Percentiles rank a stretch among this genome's conserved stretches.
Evolutionary conservation across 768 basidiomycete species (phyloP).

Genomic region (Calvatia gigantea): DNA sequence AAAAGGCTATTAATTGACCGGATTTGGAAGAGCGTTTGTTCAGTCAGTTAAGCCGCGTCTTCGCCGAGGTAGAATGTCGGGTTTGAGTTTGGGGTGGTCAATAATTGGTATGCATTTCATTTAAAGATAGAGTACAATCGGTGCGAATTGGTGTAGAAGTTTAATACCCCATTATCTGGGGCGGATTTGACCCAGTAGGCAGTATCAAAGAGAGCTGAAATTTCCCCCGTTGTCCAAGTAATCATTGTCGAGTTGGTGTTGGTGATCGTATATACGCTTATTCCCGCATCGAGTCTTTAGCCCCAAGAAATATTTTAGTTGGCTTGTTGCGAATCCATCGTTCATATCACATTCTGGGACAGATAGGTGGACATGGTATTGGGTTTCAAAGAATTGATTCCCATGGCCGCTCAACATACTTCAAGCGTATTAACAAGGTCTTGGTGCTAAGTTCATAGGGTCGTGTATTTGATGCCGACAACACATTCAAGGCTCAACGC

Average conservation of each 20-base stretch:
- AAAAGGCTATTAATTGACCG: slow-evolving; percentile 11
- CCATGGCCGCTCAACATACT: no score
- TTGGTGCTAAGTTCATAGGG: no score
- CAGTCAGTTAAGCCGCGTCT: slow-evolving; percentile 2
- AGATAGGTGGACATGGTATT: no score
- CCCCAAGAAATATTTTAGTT: no score
- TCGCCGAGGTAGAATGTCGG: slow-evolving; percentile 1
- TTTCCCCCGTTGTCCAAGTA: not conserved
- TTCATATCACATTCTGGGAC: no score
- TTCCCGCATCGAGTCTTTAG: no score
- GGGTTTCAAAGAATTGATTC: no score
- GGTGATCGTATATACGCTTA: no score
- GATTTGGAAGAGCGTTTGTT: slow-evolving; percentile 8
- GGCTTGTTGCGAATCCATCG: no score
- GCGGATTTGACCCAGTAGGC: not conserved
- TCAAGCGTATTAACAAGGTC: no score
- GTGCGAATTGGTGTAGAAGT: not conserved
- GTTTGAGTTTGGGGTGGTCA: not conserved
- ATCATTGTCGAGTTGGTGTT: not conserved
- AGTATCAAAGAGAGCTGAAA: not conserved
- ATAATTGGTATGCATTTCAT: not conserved
- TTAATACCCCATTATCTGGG: slow-evolving; percentile 5
- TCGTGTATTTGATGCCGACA: no score
- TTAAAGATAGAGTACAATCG: not conserved
- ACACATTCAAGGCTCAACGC: no score